These are phyloP conservation scores for Canavalia gladiata DNA, from an alignment of 306 rosid genomes.

Conservation along the genomic window DNA sequence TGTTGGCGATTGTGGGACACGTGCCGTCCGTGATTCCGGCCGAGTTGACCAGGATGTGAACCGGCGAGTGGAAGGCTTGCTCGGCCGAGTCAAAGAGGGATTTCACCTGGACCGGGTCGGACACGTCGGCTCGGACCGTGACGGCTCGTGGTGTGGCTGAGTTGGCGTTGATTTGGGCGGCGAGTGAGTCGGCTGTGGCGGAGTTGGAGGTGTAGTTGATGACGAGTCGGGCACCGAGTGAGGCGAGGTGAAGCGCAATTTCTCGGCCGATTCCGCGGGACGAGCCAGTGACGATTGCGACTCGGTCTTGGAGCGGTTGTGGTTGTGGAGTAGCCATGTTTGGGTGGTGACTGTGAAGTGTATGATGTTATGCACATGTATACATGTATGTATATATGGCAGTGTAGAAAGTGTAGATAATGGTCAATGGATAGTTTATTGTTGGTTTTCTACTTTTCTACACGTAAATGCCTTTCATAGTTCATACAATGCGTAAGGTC, in stretches of 20 bases:
- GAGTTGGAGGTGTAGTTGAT: constrained; percentile 63
- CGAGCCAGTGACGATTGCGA: constrained; percentile 68
- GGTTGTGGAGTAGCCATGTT: constrained; percentile 14
- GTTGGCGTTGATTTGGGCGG: constrained; percentile 50
- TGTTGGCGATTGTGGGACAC: constrained; percentile 49
- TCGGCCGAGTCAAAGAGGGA: constrained; percentile 65
- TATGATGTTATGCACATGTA: too few relatives aligned
- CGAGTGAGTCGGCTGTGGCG: constrained; percentile 55
- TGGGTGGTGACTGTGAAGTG: background rate
- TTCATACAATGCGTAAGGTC: too few relatives aligned
- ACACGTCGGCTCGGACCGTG: constrained; percentile 59
- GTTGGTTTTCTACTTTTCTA: too few relatives aligned
- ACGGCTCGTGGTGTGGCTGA: constrained; percentile 48
- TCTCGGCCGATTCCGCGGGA: constrained; percentile 70
- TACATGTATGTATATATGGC: too few relatives aligned
- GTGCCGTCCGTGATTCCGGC: constrained; percentile 56
- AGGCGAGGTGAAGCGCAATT: constrained; percentile 59
- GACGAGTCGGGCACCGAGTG: constrained; percentile 65
- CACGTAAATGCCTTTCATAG: too few relatives aligned
- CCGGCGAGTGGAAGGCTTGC: constrained; percentile 52
- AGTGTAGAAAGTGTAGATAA: too few relatives aligned
- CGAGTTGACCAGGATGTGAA: constrained; percentile 62
- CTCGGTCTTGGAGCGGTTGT: constrained; percentile 52
- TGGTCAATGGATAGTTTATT: too few relatives aligned
- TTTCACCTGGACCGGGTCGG: constrained; percentile 59